Evolutionary conservation across 208 protist species (phyloP), one percentile per base, ranked within the genome.

Genomic region (Acanthamoeba castellanii): DNA sequence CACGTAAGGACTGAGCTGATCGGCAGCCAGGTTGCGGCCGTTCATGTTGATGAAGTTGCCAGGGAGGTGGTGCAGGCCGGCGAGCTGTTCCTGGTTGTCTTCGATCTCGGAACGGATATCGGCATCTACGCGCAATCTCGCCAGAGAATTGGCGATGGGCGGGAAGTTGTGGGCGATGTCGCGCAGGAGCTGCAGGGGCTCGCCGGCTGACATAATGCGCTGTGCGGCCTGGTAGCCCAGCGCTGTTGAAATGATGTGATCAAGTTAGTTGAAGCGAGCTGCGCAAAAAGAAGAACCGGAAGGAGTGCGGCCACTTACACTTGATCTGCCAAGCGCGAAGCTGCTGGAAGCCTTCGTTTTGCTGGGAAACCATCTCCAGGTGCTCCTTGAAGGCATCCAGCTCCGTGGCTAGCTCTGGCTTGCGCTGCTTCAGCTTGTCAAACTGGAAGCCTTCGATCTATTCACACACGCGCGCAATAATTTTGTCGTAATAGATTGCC

Each of bases 151-250:
- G 3, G 98, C 98, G 70, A 98, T 94, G 47, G 97, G 55, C 13
- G 98, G 99, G 87, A 99, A 99, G 81, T 98, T 98, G 22, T 97
- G 97, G 7, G 98, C 96, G 14, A 99, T 84, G 78, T 99, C 97
- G 20, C 89, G 68, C 61, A 99, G 91, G 47, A 97, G 93, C 82
- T 90, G 34, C 13, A 99, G 95, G 52, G 97, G 96, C n/a, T 98
- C 96, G 6, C 27, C 20, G 2, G 96, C 92, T 14, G 16, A 27
- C 9, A 96, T 37, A 27, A 97, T 94, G 22, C 95, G 95, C 92
- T 97, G 91, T 18, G 96, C 57, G 11, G 96, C 95, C 94, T 98
- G 96, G n/a, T 95, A 55, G 25, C 94, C 96, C 11, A 97, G 45
- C 50, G 97, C 96, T 78, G 20, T 42, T 1, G 0, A 55, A 11